A percentile compares a stretch with the other conserved stretches of the same genome.
phyloP scores from a whole-genome alignment of 495 filamentous ascomycete genomes.

The Amniculicola lignicola region DNA sequence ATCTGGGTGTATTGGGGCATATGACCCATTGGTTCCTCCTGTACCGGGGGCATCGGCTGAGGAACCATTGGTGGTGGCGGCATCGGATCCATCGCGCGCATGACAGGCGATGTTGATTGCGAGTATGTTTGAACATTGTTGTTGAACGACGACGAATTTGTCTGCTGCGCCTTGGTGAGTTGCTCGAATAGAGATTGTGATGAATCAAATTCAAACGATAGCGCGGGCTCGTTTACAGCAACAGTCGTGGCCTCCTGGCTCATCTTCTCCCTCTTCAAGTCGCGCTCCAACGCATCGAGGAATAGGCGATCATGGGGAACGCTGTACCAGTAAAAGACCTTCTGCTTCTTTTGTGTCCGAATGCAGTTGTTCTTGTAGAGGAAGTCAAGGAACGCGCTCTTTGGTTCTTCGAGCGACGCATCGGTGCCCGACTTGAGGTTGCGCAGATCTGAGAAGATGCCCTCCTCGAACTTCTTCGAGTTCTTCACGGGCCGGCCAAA shows the following conservation, averaged over 20 bases:
- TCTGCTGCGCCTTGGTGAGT: conserved; percentile 98
- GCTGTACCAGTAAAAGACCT: conserved; percentile 99
- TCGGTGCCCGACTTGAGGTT: conserved; percentile 98
- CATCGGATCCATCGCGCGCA: conserved; percentile 87
- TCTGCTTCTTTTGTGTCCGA: conserved; percentile 98
- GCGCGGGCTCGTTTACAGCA: conserved; percentile 90
- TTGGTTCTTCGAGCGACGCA: conserved; percentile 97
- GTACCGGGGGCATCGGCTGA: conserved; percentile 66
- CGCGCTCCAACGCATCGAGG: conserved; percentile 93
- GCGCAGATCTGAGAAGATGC: conserved; percentile 97
- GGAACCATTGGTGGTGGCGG: conserved; percentile 73
- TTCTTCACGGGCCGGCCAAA: conserved; percentile 98
- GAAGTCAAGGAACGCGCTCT: conserved; percentile 97
- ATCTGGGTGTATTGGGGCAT: conserved; percentile 57
- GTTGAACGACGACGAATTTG: conserved; percentile 93
- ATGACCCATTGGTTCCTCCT: conserved; percentile 68
- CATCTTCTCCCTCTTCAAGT: conserved; percentile 99
- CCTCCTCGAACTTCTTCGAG: conserved; percentile 99
- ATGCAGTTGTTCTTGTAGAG: conserved; percentile 99
- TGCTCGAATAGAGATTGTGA: conserved; percentile 99
- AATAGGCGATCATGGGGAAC: conserved; percentile 97
- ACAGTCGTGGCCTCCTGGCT: conserved; percentile 95
- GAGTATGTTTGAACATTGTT: conserved; percentile 61
- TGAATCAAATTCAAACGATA: conserved; percentile 98
- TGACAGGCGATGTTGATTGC: conserved; percentile 77